These are phyloP conservation scores for Stenogyne calaminthoides DNA, from an alignment of 305 asterid genomes.

Conservation along the genomic window DNA sequence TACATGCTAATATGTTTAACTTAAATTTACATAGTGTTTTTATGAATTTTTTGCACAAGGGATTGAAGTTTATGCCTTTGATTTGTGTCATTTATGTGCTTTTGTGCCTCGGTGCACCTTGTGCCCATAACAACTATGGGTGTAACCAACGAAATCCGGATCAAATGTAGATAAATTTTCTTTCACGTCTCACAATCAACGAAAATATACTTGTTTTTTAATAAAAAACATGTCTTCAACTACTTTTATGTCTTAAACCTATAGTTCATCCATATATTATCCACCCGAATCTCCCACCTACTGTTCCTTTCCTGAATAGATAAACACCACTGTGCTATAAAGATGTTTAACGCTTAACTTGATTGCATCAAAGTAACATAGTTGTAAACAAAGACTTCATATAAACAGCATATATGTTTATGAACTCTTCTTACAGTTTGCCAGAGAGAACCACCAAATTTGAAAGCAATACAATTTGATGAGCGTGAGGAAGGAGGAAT, in stretches of 20 bases:
- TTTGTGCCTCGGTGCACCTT: too few relatives aligned
- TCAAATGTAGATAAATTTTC: background rate
- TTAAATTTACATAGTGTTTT: too few relatives aligned
- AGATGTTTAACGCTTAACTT: constrained; percentile 3
- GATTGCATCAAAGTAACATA: constrained; percentile 1
- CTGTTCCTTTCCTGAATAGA: background rate
- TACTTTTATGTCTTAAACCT: background rate
- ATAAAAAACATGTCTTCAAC: background rate
- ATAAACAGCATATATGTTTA: constrained; percentile 2
- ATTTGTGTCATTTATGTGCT: too few relatives aligned
- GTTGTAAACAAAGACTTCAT: background rate
- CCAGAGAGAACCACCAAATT: constrained; percentile 53
- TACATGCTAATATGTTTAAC: too few relatives aligned
- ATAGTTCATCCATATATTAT: background rate
- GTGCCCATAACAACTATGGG: background rate
- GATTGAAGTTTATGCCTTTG: too few relatives aligned
- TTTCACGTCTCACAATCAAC: background rate
- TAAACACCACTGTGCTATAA: background rate
- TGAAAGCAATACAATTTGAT: constrained; percentile 77
- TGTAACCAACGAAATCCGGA: background rate
- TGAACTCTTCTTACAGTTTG: constrained; percentile 53
- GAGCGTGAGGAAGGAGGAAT: constrained; percentile 81
- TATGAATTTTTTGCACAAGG: too few relatives aligned
- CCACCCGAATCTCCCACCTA: background rate
- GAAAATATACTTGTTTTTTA: background rate